Evolutionary conservation across 106 monocot species (phyloP), one percentile per base, ranked within the genome.

Genomic region (Acorus calamus): DNA sequence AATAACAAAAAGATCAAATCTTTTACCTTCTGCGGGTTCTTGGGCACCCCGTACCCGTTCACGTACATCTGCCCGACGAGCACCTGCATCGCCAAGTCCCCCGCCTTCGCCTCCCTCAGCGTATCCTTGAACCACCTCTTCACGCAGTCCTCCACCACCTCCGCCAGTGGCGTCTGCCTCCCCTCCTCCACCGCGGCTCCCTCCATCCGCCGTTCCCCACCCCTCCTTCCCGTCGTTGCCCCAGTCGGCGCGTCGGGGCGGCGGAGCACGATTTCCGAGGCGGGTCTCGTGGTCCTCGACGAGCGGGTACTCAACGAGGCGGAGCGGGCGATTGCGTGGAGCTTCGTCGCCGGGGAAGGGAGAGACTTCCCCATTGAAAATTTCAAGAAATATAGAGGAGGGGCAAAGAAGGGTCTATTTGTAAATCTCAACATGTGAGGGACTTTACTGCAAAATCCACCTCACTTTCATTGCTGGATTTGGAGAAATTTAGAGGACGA

Each of bases 51-150:
- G 73, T 87, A 92, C 44, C 87, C 77, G 43, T 77, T 76, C 44
- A 92, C 1, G 79, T 11, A 92, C 60, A 70, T 84, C 79, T 46
- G 87, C 92, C 92, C 87, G 28, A 28, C 28, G 1, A 28, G 28
- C 28, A 28, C 28, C 28, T 28, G 28, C 28, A 28, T 28, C 28
- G 28, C 28, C 28, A 28, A 92, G 41, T 87, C 84, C 50, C 87
- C 84, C 43, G 84, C 87, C 63, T 92, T 87, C 48, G 84, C 71
- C 56, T 81, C 79, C 65, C 81, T 71, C 3, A 84, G 84, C 87
- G 49, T 61, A 44, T 73, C 73, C 47, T 50, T 44, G 65, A 73
- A 73, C 73, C 73, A 73, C 65, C 73, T 46, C 50, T 46, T 57
- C 44, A 52, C 73, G 58, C 65, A 73, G 47, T 73, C 66, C 44